Evolutionary conservation across 2,329 filamentous ascomycete species (phyloP).

Genomic region (Aspergillus sp.): DNA sequence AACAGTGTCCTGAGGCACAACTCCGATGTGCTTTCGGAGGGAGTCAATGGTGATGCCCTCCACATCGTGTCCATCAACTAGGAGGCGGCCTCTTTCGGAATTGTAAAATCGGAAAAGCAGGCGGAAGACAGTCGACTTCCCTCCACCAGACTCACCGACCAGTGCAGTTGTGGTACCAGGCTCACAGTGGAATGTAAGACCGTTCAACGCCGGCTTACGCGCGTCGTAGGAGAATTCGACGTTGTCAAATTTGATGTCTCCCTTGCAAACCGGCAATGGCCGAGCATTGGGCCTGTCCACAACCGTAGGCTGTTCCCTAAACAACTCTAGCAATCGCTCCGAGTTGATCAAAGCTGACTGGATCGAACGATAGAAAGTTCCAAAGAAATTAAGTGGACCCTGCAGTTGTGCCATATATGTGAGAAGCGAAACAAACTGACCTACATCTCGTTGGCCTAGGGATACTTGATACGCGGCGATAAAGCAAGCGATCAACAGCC

Average conservation of each 20-base stretch:
- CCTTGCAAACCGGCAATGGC: constrained; percentile 67
- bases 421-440: constrained; percentile 71
- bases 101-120: constrained; percentile 98
- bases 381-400: constrained; percentile 81
- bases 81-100: constrained; percentile 73
- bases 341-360: constrained; percentile 98
- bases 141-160: constrained; percentile 93
- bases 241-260: constrained; percentile 82
- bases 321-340: constrained; percentile 89
- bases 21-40: constrained; percentile 85
- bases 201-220: constrained; percentile 79
- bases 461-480: constrained; percentile 77
- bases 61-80: constrained; percentile 81
- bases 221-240: constrained; percentile 89
- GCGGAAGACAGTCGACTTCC: constrained; percentile 95
- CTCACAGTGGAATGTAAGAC: constrained; percentile 78
- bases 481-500: constrained; percentile 69
- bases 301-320: constrained; percentile 93
- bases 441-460: constrained; percentile 63
- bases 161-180: constrained; percentile 94
- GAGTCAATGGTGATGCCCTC: constrained; percentile 89
- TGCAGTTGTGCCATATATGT: constrained; percentile 80
- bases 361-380: constrained; percentile 92
- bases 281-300: constrained; percentile 70
- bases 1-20: constrained; percentile 95